Conservation (phyloP, 768 basidiomycete species). For the Clavaria fumosa region DNA sequence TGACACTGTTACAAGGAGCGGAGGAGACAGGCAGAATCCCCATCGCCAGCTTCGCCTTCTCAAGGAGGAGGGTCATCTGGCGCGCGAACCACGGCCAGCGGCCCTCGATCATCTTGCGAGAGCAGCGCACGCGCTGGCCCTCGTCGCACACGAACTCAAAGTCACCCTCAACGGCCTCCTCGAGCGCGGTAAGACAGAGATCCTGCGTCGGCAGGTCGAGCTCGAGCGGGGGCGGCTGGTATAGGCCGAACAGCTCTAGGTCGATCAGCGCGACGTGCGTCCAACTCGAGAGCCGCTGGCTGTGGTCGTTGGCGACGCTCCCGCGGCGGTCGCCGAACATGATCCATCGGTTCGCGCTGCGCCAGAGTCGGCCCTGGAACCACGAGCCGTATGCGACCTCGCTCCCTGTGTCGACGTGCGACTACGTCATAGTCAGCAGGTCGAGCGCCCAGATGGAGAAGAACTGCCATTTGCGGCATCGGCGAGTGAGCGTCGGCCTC, state of each 20-base stretch:
- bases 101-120: constrained; percentile 5
- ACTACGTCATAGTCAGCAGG: constrained; percentile 6
- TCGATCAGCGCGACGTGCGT: constrained; percentile 8
- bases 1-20: too few species aligned
- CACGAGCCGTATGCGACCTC: too few species aligned
- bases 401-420: too few species aligned
- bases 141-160: constrained; percentile 11
- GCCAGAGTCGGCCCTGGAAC: too few species aligned
- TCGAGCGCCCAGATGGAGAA: constrained; percentile 10
- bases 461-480: too few species aligned
- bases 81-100: constrained; percentile 11
- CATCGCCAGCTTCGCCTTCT: too few species aligned
- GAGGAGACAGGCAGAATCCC: too few species aligned
- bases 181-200: constrained; percentile 7
- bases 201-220: constrained; percentile 5
- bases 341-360: too few species aligned
- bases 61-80: too few species aligned
- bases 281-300: constrained; percentile 6
- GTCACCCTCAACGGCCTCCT: constrained; percentile 2
- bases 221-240: constrained; percentile 9
- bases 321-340: constrained; percentile 9
- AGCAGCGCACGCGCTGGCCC: constrained; percentile 9
- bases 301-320: too few species aligned
- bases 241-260: constrained; percentile 11
- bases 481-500: too few species aligned